These are phyloP conservation scores for Rhodosorus marinus DNA, from an alignment of 23 red algal species.

Conservation along the genomic window DNA sequence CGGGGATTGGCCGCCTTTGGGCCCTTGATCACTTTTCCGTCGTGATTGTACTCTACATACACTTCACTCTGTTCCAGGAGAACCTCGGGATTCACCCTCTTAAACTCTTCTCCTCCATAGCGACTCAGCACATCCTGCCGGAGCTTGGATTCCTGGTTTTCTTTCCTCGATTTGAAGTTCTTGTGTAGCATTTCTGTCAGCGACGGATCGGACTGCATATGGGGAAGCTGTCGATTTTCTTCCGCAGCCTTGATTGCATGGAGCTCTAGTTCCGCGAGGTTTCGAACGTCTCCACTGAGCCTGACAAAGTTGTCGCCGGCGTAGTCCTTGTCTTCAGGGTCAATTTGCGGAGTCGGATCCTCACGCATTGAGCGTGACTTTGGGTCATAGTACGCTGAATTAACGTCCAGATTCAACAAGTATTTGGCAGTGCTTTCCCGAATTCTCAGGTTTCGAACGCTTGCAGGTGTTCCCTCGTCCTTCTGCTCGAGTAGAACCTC, in stretches of 20 bases:
- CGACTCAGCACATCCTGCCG: conserved; percentile 30
- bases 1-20: background rate
- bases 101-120: conserved; percentile 54
- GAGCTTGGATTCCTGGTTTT: conserved; percentile 17
- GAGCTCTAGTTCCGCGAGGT: conserved; percentile 43
- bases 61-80: conserved; percentile 18
- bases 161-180: conserved; percentile 39
- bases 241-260: conserved; percentile 29
- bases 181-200: conserved; percentile 45
- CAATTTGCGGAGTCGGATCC: conserved; percentile 57
- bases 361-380: conserved; percentile 78
- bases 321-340: conserved; percentile 70
- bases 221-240: conserved; percentile 24
- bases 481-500: conserved; percentile 51
- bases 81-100: conserved; percentile 9
- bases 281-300: conserved; percentile 43
- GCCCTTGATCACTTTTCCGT: background rate
- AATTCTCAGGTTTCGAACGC: conserved; percentile 61
- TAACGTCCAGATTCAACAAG: conserved; percentile 42
- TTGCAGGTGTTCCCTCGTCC: conserved; percentile 23
- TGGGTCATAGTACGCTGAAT: conserved; percentile 93
- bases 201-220: conserved; percentile 68
- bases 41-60: conserved; percentile 16
- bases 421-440: conserved; percentile 90
- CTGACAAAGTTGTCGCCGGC: conserved; percentile 75